Conservation (phyloP, 305 asterid genomes). For the Salvia sclarea region DNA sequence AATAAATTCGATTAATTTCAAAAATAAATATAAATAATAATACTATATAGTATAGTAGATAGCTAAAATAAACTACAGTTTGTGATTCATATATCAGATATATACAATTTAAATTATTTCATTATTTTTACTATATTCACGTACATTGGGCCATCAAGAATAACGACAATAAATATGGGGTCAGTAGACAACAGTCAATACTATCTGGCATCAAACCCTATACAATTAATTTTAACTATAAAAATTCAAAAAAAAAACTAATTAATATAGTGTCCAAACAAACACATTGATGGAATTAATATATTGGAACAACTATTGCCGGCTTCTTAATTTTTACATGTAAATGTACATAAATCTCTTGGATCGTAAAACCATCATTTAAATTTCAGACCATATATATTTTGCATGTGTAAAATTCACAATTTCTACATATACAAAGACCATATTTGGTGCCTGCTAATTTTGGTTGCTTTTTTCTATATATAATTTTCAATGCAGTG, state of each 20-base stretch:
- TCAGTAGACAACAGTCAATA: neutral
- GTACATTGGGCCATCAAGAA: neutral
- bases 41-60: too few relatives aligned
- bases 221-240: neutral
- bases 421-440: neutral
- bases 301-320: neutral
- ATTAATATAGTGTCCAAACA: slow-evolving; percentile 7
- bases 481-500: neutral
- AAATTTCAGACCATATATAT: too few relatives aligned
- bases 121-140: neutral
- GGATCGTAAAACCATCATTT: too few relatives aligned
- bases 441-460: neutral
- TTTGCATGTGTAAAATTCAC: neutral
- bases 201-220: neutral
- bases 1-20: too few relatives aligned
- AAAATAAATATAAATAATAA: too few relatives aligned
- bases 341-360: too few relatives aligned
- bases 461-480: neutral
- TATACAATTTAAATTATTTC: neutral
- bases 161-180: slow-evolving; percentile 2
- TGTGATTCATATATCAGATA: neutral
- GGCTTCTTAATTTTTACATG: neutral
- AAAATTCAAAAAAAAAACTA: neutral
- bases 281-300: neutral
- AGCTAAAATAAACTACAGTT: too few relatives aligned